A percentile compares a stretch with the other conserved stretches of the same genome.
phyloP scores from a whole-genome alignment of 176 grass and related monocot genomes.

The Pontederia paniculata region DNA sequence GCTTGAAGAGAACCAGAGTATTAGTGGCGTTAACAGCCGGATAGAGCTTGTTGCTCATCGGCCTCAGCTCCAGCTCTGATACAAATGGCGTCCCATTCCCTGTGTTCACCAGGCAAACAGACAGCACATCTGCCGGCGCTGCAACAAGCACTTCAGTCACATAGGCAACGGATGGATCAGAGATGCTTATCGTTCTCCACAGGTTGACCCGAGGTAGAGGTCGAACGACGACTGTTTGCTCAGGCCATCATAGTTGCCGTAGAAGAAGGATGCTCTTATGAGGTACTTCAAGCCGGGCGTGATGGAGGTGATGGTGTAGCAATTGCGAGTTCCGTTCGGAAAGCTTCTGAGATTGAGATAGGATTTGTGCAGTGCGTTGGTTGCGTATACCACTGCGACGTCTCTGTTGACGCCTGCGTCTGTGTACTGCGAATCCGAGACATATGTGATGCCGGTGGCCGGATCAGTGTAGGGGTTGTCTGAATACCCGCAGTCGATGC shows the following conservation, averaged over 20 bases:
- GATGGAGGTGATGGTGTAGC: conserved; percentile 7
- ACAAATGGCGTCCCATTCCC: conserved; percentile 1
- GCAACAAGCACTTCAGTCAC: neutral
- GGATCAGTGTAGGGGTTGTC: neutral
- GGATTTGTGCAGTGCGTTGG: neutral
- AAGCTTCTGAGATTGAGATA: neutral
- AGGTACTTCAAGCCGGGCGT: neutral
- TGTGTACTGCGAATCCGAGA: conserved; percentile 1
- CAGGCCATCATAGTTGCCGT: conserved; percentile 8
- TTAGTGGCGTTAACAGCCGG: neutral
- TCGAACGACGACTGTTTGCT: neutral
- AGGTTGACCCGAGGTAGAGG: conserved; percentile 3
- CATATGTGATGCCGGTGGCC: neutral
- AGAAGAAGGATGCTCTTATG: neutral
- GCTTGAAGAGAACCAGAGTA: neutral
- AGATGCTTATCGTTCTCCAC: conserved; percentile 5
- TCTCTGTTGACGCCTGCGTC: neutral
- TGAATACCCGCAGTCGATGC: conserved; percentile 11
- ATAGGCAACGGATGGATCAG: neutral
- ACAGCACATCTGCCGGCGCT: neutral
- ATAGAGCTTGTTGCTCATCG: neutral
- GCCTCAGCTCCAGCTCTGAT: conserved; percentile 1
- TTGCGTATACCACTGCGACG: neutral
- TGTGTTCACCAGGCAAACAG: conserved; percentile 6
- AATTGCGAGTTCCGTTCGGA: conserved; percentile 3